A percentile compares a stretch with the other conserved stretches of the same genome.
Conservation (phyloP, 441 rosid genomes). For the Aquilaria agallochum region DNA sequence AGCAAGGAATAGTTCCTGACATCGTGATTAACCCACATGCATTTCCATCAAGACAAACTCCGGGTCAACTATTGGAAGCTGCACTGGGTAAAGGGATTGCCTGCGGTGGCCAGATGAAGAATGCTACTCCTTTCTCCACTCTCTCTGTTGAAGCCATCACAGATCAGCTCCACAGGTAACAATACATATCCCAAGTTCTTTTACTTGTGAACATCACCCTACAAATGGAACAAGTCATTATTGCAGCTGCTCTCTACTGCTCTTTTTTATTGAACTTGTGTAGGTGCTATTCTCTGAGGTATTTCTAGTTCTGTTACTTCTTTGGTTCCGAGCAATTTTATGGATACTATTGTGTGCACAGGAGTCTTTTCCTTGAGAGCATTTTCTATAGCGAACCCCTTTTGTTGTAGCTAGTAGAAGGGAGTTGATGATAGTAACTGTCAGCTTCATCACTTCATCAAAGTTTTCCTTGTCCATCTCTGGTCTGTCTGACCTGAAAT, state of each 20-base stretch:
- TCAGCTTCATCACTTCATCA: neutral
- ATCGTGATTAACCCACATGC: constrained; percentile 91
- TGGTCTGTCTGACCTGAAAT: neutral
- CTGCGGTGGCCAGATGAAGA: constrained; percentile 46
- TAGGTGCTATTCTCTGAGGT: neutral
- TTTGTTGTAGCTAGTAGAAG: too few species aligned
- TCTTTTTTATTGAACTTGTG: neutral
- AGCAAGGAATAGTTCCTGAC: constrained; percentile 93
- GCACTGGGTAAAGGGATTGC: constrained; percentile 93
- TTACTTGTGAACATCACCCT: too few species aligned
- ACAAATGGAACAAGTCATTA: too few species aligned
- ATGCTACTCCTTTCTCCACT: constrained; percentile 94
- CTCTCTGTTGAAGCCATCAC: constrained; percentile 63
- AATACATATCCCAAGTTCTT: too few species aligned
- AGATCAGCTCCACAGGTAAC: constrained; percentile 85
- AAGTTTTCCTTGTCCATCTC: neutral
- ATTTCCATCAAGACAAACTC: constrained; percentile 97
- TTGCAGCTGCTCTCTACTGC: too few species aligned
- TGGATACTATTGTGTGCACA: too few species aligned
- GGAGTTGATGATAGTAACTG: neutral
- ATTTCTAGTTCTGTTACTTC: too few species aligned
- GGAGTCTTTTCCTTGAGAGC: too few species aligned
- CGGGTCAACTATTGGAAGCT: constrained; percentile 94
- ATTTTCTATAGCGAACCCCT: too few species aligned
- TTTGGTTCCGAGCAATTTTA: too few species aligned